Evolutionary conservation across 176 grass and related monocot species (phyloP).

Genomic region (Miscanthus lutarioriparius): DNA sequence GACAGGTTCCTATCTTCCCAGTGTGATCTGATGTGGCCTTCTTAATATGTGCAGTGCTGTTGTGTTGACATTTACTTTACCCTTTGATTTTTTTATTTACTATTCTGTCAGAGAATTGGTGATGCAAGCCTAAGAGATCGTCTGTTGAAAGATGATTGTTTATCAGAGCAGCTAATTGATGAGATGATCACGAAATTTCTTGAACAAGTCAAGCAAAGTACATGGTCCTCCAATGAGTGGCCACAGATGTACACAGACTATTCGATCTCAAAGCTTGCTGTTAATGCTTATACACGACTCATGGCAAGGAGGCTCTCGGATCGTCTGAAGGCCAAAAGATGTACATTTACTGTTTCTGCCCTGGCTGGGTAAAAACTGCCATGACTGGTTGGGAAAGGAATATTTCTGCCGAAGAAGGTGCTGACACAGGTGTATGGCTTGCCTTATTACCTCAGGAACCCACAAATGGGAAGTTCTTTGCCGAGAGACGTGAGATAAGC

Average conservation of each 20-base stretch:
- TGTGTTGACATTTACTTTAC: neutral
- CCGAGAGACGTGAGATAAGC: conserved; percentile 80
- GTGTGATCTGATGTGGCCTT: neutral
- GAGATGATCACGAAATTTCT: conserved; percentile 71
- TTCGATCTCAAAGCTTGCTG: conserved; percentile 79
- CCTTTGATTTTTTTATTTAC: neutral
- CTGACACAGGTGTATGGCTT: conserved; percentile 79
- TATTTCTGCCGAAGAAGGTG: conserved; percentile 69
- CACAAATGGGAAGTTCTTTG: conserved; percentile 70
- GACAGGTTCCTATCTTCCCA: neutral
- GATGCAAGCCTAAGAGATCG: conserved; percentile 59
- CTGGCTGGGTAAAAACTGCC: conserved; percentile 88
- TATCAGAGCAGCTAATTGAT: conserved; percentile 78
- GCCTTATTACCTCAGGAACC: conserved; percentile 49
- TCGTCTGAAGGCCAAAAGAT: conserved; percentile 60
- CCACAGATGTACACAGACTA: conserved; percentile 89
- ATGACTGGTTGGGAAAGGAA: conserved; percentile 98
- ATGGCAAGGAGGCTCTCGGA: conserved; percentile 44
- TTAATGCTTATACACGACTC: conserved; percentile 77
- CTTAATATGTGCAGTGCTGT: neutral
- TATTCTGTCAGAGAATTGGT: conserved; percentile 59
- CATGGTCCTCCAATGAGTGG: conserved; percentile 62
- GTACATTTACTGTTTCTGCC: conserved; percentile 86
- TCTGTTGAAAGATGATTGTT: conserved; percentile 53
- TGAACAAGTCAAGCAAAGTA: conserved; percentile 57